Evolutionary conservation across 2,329 filamentous ascomycete species (phyloP).

Genomic region (Fusarium xylarioides): DNA sequence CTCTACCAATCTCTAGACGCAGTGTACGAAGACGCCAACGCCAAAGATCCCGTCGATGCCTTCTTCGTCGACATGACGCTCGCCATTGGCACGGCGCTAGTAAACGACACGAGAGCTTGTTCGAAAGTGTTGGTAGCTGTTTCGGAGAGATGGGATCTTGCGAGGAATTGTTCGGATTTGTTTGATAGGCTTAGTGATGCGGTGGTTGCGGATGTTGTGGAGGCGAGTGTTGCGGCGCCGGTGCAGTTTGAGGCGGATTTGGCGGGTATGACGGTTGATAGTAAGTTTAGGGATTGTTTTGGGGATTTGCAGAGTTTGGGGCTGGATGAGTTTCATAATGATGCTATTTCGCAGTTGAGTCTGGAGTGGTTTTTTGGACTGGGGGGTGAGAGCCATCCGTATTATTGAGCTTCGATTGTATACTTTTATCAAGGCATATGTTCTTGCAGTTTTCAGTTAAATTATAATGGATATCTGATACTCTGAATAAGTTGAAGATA

Average conservation of each 20-base stretch:
- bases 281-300: conserved; percentile 51
- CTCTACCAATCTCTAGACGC: conserved; percentile 43
- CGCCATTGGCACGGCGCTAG: conserved; percentile 54
- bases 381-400: conserved; percentile 21
- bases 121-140: conserved; percentile 57
- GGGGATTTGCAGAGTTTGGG: conserved; percentile 40
- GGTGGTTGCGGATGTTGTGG: conserved; percentile 52
- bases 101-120: conserved; percentile 54
- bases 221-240: conserved; percentile 5
- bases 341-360: conserved; percentile 41
- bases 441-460: too few relatives aligned
- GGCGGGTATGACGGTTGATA: conserved; percentile 48
- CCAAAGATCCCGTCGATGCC: conserved; percentile 43
- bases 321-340: conserved; percentile 37
- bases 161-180: conserved; percentile 53
- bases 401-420: background rate
- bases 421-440: background rate
- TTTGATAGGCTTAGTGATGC: conserved; percentile 56
- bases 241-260: conserved; percentile 13
- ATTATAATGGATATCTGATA: too few relatives aligned
- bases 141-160: conserved; percentile 53
- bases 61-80: conserved; percentile 56
- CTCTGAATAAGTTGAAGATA: too few relatives aligned
- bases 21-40: conserved; percentile 42
- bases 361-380: conserved; percentile 37